Evolutionary conservation across 495 filamentous ascomycete species (phyloP).

Genomic region (Trichoderma erinaceum): DNA sequence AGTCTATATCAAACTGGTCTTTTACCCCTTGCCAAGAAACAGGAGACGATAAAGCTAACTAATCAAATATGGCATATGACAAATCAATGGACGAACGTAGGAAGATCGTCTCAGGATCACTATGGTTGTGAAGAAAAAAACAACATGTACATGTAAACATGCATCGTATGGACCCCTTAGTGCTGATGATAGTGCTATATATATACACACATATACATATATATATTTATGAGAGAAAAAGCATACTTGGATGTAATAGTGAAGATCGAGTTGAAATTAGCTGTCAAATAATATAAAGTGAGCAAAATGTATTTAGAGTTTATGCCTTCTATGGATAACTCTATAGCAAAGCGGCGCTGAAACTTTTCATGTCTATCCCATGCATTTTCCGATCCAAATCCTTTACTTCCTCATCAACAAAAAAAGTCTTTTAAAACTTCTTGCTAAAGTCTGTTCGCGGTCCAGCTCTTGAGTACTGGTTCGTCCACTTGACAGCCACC

Average conservation of each 20-base stretch:
- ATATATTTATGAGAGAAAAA: background rate
- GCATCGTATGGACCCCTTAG: no score
- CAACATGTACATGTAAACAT: no score
- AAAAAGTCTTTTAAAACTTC: background rate
- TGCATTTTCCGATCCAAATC: background rate
- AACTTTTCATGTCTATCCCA: background rate
- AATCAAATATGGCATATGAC: no score
- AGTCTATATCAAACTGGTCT: background rate
- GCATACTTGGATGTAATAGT: background rate
- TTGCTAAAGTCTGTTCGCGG: constrained; percentile 8
- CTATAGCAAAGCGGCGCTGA: background rate
- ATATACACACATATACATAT: no score
- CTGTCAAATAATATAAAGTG: background rate
- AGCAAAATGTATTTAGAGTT: background rate
- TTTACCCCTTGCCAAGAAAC: no score
- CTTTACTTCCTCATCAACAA: background rate
- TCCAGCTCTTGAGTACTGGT: constrained; percentile 42
- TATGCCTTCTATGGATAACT: background rate
- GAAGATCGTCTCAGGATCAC: no score
- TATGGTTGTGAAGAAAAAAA: no score
- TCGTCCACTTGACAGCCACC: constrained; percentile 49
- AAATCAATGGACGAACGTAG: no score
- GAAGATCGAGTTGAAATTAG: background rate
- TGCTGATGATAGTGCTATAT: no score
- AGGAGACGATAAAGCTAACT: no score